Conservation (phyloP, 192 early-diverging fungal species). For the Funneliformis geosporum region DNA sequence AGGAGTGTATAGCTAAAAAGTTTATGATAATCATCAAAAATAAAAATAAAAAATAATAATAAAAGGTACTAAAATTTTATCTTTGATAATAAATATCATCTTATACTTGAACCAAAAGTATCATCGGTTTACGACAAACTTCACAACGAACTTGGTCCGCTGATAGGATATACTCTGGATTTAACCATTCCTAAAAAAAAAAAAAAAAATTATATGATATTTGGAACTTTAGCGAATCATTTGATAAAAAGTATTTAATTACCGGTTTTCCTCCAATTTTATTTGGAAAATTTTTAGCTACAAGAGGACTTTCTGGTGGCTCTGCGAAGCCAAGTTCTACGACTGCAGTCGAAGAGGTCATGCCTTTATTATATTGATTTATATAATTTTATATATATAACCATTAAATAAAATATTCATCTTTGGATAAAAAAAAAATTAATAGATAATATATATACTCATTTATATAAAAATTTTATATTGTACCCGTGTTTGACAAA, state of each 20-base stretch:
- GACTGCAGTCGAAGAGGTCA: conserved; percentile 25
- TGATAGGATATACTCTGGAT: conserved; percentile 65
- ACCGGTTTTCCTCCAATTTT: conserved; percentile 88
- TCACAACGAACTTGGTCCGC: conserved; percentile 66
- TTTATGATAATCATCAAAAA: background rate
- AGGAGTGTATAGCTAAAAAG: conserved; percentile 78
- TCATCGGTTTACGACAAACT: conserved; percentile 74
- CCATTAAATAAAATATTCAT: no score
- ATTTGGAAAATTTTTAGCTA: conserved; percentile 70
- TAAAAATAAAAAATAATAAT: background rate
- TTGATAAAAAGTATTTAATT: conserved; percentile 31
- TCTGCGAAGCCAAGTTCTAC: conserved; percentile 74
- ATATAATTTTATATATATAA: background rate
- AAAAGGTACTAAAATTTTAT: background rate
- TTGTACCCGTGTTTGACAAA: no score
- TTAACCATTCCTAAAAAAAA: conserved; percentile 72
- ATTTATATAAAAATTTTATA: no score
- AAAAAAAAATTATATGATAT: no score
- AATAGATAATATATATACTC: no score
- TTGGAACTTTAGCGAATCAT: no score
- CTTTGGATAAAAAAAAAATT: no score
- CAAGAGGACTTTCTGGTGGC: conserved; percentile 60
- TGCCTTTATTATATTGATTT: background rate
- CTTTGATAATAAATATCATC: no score
- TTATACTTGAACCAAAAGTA: conserved; percentile 76